Evolutionary conservation across 345 rosid species (phyloP), one percentile per base, ranked within the genome.

Genomic region (Eucalyptus sideroxylon): DNA sequence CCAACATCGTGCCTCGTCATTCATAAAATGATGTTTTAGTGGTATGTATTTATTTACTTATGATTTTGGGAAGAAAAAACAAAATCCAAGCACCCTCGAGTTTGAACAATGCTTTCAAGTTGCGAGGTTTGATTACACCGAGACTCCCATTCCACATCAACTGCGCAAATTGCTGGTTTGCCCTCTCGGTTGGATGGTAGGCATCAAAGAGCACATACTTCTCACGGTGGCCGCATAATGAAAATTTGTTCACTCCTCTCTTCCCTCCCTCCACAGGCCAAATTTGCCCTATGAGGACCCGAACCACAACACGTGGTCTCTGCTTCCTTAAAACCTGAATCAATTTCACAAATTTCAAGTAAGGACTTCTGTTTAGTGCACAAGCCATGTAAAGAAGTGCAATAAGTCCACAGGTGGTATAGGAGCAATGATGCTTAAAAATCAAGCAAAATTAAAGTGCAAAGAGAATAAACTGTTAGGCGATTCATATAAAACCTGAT

Each of bases 121-220:
- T 90, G 88, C 51, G 85, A 88, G 93, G 89, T n/a, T 62, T 60
- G 19, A 88, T 90, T 37, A 55, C 31, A 19, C 60, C 55, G 3
- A 88, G 1, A 24, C 65, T 44, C 80, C 94, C 95, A 50, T 21
- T 69, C 96, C 94, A 94, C 50, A 92, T 88, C 9, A 93, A 55
- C 47, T 94, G 80, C 1, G 92, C 91, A 40, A 91, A 62, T 49
- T 93, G 95, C 27, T 44, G 49, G 89, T 93, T 87, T 13, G 88
- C 92, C 53, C 72, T 92, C 31, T 93, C 92, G 2, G 91, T 89
- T 30, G 89, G 89, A 91, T 93, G 95, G 56, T 5, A 55, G 4
- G 37, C 72, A 81, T 93, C 94, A 59, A 92, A 94, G 83, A 91
- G 94, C 26, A 95, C 27, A 27, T 91, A 92, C 11, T 91, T 93